Evolutionary conservation across 2,329 filamentous ascomycete species (phyloP), one percentile per base, ranked within the genome.

Genomic region (Fusarium gaditjirri): DNA sequence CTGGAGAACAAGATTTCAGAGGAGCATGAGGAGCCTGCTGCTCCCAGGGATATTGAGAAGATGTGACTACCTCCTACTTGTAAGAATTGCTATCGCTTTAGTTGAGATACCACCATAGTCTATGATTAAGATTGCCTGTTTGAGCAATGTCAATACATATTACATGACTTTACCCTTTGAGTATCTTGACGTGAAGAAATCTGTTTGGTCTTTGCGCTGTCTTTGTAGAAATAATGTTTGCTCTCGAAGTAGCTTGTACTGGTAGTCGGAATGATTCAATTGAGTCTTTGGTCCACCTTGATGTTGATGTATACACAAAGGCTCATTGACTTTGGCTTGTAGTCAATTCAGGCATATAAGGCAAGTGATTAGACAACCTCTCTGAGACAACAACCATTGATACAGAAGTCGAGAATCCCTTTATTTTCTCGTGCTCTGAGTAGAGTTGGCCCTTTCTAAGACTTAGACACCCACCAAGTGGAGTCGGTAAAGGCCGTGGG

Each of bases 1-100:
- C 25, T 76, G 25, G 72, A 74, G 57, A 79, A 81, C 72, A 76
- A 79, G 72, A 36, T 77, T 9, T 35, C 46, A 2, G 55, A 62
- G 23, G 68, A 77, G 52, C 61, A 76, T 2, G 68, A 75, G 29
- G 64, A 62, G 57, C 49, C 62, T 13, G 14, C 60, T 35, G 70
- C 70, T 42, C 71, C 71, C 27, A 41, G 71, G 23, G 72, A 74
- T 8, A 68, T 75, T 56, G 72, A 77, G 61, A 70, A 73, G 61
- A 36, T 57, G 65, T 68, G 44, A 68, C 44, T 64, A 8, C 57
- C 43, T 16, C 23, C 36, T 8, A 47, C 46, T 19, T 68, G 63
- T 14, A 68, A 68, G 46, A 71, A 29, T 41, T 65, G 61, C 61
- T 60, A 65, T 53, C 44, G 47, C 33, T 50, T 63, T 71, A 58